These are phyloP conservation scores for Gelatoporia subvermispora DNA, from an alignment of 768 basidiomycete species.

Conservation along the genomic window DNA sequence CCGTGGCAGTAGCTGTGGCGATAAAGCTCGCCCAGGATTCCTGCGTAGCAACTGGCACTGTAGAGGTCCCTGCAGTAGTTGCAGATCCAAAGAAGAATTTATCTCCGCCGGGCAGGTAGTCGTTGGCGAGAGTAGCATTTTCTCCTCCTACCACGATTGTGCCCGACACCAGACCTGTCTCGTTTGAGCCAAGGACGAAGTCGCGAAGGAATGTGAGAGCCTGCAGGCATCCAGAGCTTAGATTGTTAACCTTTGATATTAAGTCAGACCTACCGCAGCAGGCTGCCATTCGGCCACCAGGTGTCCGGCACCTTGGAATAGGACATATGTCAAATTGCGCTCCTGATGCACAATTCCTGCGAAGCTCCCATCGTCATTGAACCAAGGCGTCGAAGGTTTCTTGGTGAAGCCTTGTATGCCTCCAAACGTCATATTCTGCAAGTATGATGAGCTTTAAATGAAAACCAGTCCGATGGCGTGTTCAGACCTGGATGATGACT, in stretches of 20 bases:
- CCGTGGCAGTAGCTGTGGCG: constrained; percentile 14
- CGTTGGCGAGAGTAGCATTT: constrained; percentile 36
- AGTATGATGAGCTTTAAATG: neutral
- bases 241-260: neutral
- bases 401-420: constrained; percentile 70
- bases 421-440: constrained; percentile 72
- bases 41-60: constrained; percentile 23
- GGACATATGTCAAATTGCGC: constrained; percentile 45
- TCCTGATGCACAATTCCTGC: constrained; percentile 74
- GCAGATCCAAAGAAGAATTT: constrained; percentile 50
- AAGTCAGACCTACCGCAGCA: constrained; percentile 34
- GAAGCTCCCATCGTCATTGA: constrained; percentile 49
- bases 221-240: constrained; percentile 26
- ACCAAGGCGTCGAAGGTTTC: constrained; percentile 65
- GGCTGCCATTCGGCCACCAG: constrained; percentile 35
- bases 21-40: constrained; percentile 28
- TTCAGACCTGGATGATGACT: constrained; percentile 10
- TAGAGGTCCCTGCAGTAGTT: constrained; percentile 21
- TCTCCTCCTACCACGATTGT: constrained; percentile 45
- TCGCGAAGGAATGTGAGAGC: constrained; percentile 59
- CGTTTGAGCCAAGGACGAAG: constrained; percentile 60
- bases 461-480: too few relatives aligned
- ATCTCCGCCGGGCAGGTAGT: constrained; percentile 45
- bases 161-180: constrained; percentile 49
- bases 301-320: constrained; percentile 36